A percentile compares a stretch with the other conserved stretches of the same genome.
phyloP scores from a whole-genome alignment of 2,329 filamentous ascomycete species.

The Neurospora sp. region DNA sequence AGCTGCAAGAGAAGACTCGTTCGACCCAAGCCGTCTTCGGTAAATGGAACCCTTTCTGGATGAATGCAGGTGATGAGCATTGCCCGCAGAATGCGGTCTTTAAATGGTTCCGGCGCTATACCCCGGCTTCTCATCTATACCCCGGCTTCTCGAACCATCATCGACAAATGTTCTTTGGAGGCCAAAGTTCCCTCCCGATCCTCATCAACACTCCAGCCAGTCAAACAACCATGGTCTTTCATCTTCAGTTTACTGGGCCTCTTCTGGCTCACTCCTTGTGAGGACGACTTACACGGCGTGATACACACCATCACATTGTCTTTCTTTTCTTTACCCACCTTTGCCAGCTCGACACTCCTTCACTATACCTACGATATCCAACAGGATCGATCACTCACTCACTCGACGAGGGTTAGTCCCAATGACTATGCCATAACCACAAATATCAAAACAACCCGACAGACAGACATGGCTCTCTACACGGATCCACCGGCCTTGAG shows the following conservation, averaged over 20 bases:
- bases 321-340: neutral
- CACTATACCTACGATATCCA: neutral
- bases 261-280: neutral
- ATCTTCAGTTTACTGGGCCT: neutral
- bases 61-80: neutral
- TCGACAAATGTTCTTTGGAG: neutral
- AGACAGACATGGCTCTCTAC: conserved; percentile 45
- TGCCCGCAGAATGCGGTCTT: neutral
- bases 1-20: neutral
- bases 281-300: neutral
- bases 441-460: neutral
- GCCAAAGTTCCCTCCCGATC: neutral
- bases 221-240: neutral
- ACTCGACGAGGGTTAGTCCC: neutral
- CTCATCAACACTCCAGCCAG: neutral
- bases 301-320: neutral
- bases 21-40: neutral
- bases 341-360: neutral
- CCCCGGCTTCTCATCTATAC: neutral
- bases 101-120: neutral
- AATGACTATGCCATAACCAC: neutral
- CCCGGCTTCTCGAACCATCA: neutral
- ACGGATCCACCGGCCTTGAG: conserved; percentile 37
- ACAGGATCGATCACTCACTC: neutral
- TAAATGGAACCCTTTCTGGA: neutral